phyloP scores from a whole-genome alignment of 371 early-diverging fungal genomes.

The Zychaea mexicana region DNA sequence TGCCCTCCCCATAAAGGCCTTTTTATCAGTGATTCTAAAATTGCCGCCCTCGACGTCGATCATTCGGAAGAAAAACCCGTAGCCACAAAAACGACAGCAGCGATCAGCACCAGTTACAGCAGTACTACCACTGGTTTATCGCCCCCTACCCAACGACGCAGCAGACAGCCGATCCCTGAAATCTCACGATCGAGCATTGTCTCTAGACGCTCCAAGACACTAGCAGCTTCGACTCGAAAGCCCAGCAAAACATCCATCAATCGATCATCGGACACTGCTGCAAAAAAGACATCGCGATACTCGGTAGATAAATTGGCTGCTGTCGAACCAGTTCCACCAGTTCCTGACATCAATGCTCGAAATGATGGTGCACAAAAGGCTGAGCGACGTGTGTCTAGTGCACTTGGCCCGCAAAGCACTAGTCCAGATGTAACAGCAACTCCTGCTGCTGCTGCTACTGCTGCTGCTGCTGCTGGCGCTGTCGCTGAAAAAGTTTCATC shows the following conservation, averaged over 20 bases:
- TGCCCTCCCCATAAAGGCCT: constrained; percentile 72
- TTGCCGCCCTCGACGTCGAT: constrained; percentile 1
- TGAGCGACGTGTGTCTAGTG: background rate
- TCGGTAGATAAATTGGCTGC: background rate
- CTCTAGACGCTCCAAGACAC: constrained; percentile 7
- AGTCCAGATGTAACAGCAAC: background rate
- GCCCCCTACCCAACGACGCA: background rate
- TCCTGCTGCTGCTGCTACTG: background rate
- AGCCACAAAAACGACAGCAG: constrained; percentile 1
- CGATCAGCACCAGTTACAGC: too few species aligned
- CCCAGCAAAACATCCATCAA: constrained; percentile 1
- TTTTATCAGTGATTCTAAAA: constrained; percentile 52
- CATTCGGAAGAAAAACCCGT: background rate
- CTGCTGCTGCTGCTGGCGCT: background rate
- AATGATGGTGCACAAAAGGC: background rate
- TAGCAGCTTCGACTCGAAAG: background rate
- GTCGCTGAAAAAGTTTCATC: background rate
- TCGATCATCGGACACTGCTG: background rate
- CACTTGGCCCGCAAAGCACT: background rate
- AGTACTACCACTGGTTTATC: background rate
- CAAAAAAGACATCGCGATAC: background rate
- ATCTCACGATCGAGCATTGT: background rate
- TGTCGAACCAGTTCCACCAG: background rate
- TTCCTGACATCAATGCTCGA: background rate
- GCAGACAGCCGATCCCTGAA: background rate